Base-by-base conservation (phyloP, 1,284 basidiomycete genomes). In the Porphyrellus sp. region DNA sequence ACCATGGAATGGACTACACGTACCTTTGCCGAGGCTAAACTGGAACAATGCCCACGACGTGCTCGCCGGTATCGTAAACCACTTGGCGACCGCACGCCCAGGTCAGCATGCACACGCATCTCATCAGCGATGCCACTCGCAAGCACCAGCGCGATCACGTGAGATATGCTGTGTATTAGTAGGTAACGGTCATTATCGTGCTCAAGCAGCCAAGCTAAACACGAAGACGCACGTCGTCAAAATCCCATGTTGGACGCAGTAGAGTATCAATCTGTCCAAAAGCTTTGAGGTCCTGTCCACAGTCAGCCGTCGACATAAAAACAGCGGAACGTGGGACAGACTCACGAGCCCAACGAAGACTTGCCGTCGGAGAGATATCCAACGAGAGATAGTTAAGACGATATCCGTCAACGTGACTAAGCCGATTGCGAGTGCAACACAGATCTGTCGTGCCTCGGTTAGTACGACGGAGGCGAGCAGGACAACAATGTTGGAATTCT, bases 11-110 rank as follows among this genome's bases (percentile, higher is more conserved):
- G 6, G 0, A 25, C 12, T 4, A 34, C 2, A 0, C 49, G n/a
- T 2, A 60, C 61, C 51, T 53, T 61, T 61, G 9, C 59, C 51
- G 7, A 58, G 46, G 27, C 55, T 52, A 7, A 62, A 52, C 30
- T 53, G 55, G 21, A 63, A 52, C 40, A 61, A 16, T 4, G 52
- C 21, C 59, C 61, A 63, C 16, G 39, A 13, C 39, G 27, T 51
- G 4, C 21, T 27, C 2, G 18, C 35, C 23, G 51, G 46, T n/a
- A 61, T 40, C 8, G 24, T 2, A 30, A 38, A 55, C 58, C 55
- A 61, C 59, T 62, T n/a, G n/a, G n/a, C n/a, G n/a, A 15, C 5
- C 15, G 15, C 24, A 5, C 27, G 9, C n/a, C 6, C 18, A 37
- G 3, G 16, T 23, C 20, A 24, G 9, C 12, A 3, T 13, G 11